Evolutionary conservation across 345 rosid species (phyloP), one percentile per base, ranked within the genome.

Genomic region (Raphanus raphanistrum): DNA sequence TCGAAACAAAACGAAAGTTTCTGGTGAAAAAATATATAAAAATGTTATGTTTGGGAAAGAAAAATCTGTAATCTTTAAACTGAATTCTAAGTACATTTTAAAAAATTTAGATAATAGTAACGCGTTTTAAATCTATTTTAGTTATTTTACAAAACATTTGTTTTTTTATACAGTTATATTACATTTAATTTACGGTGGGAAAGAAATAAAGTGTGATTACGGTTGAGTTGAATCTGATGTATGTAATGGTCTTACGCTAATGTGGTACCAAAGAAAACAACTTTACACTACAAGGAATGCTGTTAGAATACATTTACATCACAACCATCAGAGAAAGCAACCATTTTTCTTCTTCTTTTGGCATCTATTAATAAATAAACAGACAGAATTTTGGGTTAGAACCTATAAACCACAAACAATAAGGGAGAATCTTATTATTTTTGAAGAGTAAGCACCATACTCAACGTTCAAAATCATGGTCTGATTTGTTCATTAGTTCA

Each of bases 71-170:
- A 70, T 9, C 0, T 17, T 0, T 17, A 54, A 71, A 71, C 71
- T 63, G 50, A 71, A 33, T 50, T 68, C 3, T 9, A 5, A 63
- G 10, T 38, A 31, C 32, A n/a, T 41, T 28, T 41, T 8, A 7
- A 28, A 25, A 26, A 0, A 1, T 27, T 36, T 54, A 31, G 63
- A 69, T 32, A 60, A 48, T 68, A 21, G 28, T 2, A 33, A 76
- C 74, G 68, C 69, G 63, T 68, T 69, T 33, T 3, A n/a, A n/a
- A 61, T 15, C 70, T 76, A 61, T 61, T 76, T 76, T 68, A 8
- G 52, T 25, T 67, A 5, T 5, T 4, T 61, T 60, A 16, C 66
- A 26, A 62, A 61, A 61, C 21, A 61, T 31, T 29, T 61, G 66
- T 32, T 7, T 61, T 61, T 50, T 5, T n/a, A n/a, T 41, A 5